phyloP scores from a whole-genome alignment of 495 filamentous ascomycete genomes.

The Elasticomyces elasticus region DNA sequence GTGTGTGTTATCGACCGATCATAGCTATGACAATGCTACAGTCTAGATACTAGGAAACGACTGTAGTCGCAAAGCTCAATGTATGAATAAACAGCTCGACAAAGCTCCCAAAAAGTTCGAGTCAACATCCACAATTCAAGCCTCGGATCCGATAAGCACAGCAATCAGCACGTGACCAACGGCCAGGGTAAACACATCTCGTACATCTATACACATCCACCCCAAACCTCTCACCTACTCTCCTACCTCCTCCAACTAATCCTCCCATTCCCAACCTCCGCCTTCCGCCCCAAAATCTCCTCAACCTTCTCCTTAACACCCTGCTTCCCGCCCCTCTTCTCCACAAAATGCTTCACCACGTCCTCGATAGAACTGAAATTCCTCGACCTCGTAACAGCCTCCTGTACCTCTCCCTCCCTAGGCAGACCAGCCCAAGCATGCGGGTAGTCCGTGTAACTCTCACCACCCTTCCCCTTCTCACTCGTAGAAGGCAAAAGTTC shows the following conservation, averaged over 20 bases:
- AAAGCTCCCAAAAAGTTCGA: constrained; percentile 7
- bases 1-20: neutral
- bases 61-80: too few relatives aligned
- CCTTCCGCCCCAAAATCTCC: constrained; percentile 32
- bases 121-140: neutral
- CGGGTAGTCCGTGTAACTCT: constrained; percentile 40
- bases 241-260: neutral
- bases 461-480: constrained; percentile 14
- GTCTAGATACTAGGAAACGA: too few relatives aligned
- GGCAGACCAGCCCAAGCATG: constrained; percentile 60
- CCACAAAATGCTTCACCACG: constrained; percentile 42
- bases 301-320: constrained; percentile 38
- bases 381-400: constrained; percentile 36
- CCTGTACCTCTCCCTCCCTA: constrained; percentile 57
- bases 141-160: neutral
- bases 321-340: constrained; percentile 29
- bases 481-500: constrained; percentile 58
- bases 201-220: neutral
- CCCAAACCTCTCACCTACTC: neutral
- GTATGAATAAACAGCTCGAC: too few relatives aligned
- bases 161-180: constrained; percentile 5
- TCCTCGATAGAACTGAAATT: constrained; percentile 26
- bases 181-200: neutral
- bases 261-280: constrained; percentile 1
- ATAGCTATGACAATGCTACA: neutral